phyloP scores from a whole-genome alignment of 345 rosid species.

The Garcia nutans region DNA sequence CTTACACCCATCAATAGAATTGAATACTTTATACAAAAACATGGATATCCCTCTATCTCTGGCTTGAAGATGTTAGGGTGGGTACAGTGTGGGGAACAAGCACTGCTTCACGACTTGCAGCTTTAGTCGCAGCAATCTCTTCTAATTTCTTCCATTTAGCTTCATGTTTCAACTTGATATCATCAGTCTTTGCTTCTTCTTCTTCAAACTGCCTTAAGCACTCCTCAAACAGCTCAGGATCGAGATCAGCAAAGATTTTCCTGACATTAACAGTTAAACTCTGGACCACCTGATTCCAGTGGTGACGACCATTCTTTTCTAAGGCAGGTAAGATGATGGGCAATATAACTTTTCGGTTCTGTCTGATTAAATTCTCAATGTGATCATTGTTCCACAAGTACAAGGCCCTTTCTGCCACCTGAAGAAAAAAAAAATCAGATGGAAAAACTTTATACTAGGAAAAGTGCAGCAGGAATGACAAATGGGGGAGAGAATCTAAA shows the following conservation, averaged over 20 bases:
- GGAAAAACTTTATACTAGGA: background rate
- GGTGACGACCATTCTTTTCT: constrained; percentile 52
- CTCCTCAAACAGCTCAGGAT: constrained; percentile 53
- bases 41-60: constrained; percentile 19
- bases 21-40: constrained; percentile 9
- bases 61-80: constrained; percentile 22
- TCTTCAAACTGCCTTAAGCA: constrained; percentile 50
- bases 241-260: constrained; percentile 53
- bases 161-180: constrained; percentile 36
- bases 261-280: constrained; percentile 58
- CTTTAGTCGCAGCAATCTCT: constrained; percentile 63
- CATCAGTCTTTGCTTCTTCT: constrained; percentile 44
- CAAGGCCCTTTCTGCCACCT: constrained; percentile 80
- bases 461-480: background rate
- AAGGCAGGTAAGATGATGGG: constrained; percentile 62
- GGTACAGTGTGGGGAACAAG: constrained; percentile 23
- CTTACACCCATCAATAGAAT: constrained; percentile 15
- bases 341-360: constrained; percentile 50
- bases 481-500: background rate
- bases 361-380: constrained; percentile 58
- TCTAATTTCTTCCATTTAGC: constrained; percentile 63
- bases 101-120: constrained; percentile 33
- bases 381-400: constrained; percentile 77
- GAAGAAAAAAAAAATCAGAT: constrained; percentile 15
- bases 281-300: constrained; percentile 71